Percentiles rank a stretch among this genome's conserved stretches.
Evolutionary conservation across 2,329 filamentous ascomycete species (phyloP).

Genomic region (Aspergillus sergii): DNA sequence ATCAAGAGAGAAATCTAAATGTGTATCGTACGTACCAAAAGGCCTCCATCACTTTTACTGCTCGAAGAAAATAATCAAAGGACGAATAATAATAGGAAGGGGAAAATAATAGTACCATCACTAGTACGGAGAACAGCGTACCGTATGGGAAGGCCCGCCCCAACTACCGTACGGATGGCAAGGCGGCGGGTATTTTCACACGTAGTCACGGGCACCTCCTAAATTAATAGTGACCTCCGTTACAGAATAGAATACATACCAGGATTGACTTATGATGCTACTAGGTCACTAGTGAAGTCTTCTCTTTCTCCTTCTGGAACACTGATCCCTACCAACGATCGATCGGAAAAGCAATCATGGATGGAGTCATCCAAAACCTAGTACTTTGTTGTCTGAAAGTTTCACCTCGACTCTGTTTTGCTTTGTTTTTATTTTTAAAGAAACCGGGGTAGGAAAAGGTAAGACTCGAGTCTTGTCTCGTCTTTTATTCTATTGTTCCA

Average conservation of each 20-base stretch:
- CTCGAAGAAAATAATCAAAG: constrained; percentile 16
- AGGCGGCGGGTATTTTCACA: not conserved
- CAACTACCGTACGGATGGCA: constrained; percentile 7
- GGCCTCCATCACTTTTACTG: constrained; percentile 10
- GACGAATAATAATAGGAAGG: constrained; percentile 22
- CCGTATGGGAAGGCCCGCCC: constrained; percentile 14
- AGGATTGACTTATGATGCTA: not conserved
- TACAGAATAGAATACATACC: not conserved
- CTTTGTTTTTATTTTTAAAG: not conserved
- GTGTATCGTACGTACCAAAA: not conserved
- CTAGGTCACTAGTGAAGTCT: not conserved
- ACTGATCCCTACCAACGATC: constrained; percentile 14
- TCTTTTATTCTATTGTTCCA: constrained; percentile 9
- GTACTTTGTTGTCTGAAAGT: constrained; percentile 1
- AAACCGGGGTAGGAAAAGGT: not conserved
- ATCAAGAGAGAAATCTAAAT: not conserved
- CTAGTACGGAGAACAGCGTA: constrained; percentile 18
- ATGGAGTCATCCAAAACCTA: constrained; percentile 2
- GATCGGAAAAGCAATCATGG: constrained; percentile 3
- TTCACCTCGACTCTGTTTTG: not conserved
- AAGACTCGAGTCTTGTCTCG: not conserved
- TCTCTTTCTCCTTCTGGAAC: constrained; percentile 14
- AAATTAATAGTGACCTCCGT: not conserved
- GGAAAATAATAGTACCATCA: constrained; percentile 19
- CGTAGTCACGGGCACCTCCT: not conserved